phyloP scores from a whole-genome alignment of 2,329 filamentous ascomycete species.

The Pseudocercospora pini-densiflorae region DNA sequence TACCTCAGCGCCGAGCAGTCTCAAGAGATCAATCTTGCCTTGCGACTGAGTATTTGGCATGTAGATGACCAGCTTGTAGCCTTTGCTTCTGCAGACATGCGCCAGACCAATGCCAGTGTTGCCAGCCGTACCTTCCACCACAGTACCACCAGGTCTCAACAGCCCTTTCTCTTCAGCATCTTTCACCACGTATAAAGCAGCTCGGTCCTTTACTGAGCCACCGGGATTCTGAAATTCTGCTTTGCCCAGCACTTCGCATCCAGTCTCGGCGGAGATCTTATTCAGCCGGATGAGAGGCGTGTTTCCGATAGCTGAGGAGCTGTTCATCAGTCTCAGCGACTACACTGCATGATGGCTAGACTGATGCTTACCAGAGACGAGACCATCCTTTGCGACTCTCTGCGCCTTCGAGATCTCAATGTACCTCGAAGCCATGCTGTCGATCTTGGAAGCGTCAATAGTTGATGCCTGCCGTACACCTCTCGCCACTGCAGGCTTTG shows the following conservation, averaged over 20 bases:
- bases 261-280: slow-evolving; percentile 83
- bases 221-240: slow-evolving; percentile 99
- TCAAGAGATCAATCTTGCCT: slow-evolving; percentile 92
- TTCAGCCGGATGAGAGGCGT: slow-evolving; percentile 93
- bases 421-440: slow-evolving; percentile 47
- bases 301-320: slow-evolving; percentile 82
- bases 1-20: slow-evolving; percentile 90
- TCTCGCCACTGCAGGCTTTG: slow-evolving; percentile 27
- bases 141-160: slow-evolving; percentile 83
- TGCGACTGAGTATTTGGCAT: slow-evolving; percentile 99
- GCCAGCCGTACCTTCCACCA: slow-evolving; percentile 95
- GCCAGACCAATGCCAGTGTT: slow-evolving; percentile 98
- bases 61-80: slow-evolving; percentile 97
- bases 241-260: slow-evolving; percentile 93
- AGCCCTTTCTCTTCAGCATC: slow-evolving; percentile 90
- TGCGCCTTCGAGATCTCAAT: slow-evolving; percentile 79
- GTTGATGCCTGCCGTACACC: slow-evolving; percentile 33
- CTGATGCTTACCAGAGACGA: slow-evolving; percentile 72
- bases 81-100: slow-evolving; percentile 89
- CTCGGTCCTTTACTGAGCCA: slow-evolving; percentile 94
- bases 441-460: slow-evolving; percentile 27
- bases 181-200: slow-evolving; percentile 89
- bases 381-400: slow-evolving; percentile 71
- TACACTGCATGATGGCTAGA: neutral
- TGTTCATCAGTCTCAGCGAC: slow-evolving; percentile 32